Conservation (phyloP, 148 eudicot genomes). For the Limonium bicolor region DNA sequence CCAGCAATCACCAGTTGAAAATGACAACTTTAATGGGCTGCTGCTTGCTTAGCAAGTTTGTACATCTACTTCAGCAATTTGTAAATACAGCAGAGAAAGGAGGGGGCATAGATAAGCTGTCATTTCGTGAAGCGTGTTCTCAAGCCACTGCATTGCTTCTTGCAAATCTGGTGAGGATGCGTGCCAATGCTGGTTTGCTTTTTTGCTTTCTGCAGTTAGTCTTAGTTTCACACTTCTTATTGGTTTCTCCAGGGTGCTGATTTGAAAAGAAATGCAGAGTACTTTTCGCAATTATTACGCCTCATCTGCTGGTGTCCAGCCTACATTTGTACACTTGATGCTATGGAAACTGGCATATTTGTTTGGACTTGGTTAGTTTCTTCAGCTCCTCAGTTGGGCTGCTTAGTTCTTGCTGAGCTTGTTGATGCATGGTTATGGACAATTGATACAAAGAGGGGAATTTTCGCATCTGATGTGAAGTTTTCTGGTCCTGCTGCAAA, state of each 20-base stretch:
- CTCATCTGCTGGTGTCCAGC: conserved; percentile 99
- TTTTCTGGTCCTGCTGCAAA: conserved; percentile 80
- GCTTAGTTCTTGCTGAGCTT: conserved; percentile 93
- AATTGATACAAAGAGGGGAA: conserved; percentile 83
- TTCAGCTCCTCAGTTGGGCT: conserved; percentile 90
- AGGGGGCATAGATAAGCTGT: conserved; percentile 59
- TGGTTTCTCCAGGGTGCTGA: conserved; percentile 49
- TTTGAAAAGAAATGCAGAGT: conserved; percentile 51
- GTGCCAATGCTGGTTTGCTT: background rate
- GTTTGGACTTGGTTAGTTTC: conserved; percentile 99
- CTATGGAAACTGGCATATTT: conserved; percentile 95
- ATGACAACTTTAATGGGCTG: conserved; percentile 71
- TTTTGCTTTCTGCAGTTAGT: too few relatives aligned
- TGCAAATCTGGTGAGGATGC: conserved; percentile 62
- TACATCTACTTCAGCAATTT: conserved; percentile 73
- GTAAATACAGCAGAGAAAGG: conserved; percentile 83
- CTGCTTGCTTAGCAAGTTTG: conserved; percentile 86
- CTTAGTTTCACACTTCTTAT: background rate
- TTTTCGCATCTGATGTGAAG: conserved; percentile 82
- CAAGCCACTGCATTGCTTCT: conserved; percentile 96
- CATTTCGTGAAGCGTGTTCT: conserved; percentile 85
- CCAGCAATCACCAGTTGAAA: conserved; percentile 31
- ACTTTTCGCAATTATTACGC: conserved; percentile 87
- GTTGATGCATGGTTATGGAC: conserved; percentile 99
- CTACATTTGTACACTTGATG: conserved; percentile 79